Evolutionary conservation across 2,329 filamentous ascomycete genomes (phyloP).

Genomic region (Lasiodiplodia sp.): DNA sequence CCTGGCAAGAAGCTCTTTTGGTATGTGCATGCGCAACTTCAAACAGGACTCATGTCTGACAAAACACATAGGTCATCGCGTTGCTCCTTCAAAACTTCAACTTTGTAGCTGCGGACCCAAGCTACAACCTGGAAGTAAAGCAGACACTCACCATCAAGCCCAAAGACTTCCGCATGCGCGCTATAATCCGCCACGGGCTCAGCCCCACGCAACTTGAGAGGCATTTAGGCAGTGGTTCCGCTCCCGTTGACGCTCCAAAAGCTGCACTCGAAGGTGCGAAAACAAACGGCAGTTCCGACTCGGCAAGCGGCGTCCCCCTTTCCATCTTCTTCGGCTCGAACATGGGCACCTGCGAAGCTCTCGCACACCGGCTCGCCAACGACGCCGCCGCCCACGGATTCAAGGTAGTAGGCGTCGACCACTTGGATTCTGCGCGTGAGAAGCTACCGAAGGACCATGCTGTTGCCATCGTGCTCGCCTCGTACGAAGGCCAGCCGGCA

Average conservation of each 20-base stretch:
- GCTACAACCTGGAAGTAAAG: slow-evolving; percentile 54
- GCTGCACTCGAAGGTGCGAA: too few species aligned
- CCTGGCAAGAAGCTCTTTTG: slow-evolving; percentile 62
- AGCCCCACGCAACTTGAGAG: too few species aligned
- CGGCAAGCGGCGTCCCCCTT: slow-evolving; percentile 31
- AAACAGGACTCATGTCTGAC: neutral
- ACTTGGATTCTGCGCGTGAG: slow-evolving; percentile 45
- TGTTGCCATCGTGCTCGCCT: slow-evolving; percentile 49
- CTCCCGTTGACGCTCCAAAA: neutral
- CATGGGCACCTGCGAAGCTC: slow-evolving; percentile 51
- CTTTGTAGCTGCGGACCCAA: slow-evolving; percentile 51
- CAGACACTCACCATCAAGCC: slow-evolving; percentile 56
- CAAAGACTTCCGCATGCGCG: slow-evolving; percentile 47
- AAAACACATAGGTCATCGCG: slow-evolving; percentile 36
- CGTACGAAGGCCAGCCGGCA: slow-evolving; percentile 52
- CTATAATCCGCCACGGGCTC: too few species aligned
- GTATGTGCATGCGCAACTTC: slow-evolving; percentile 9
- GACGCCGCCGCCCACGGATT: slow-evolving; percentile 48
- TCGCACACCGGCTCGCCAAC: slow-evolving; percentile 47
- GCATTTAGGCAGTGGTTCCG: neutral
- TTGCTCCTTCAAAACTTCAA: slow-evolving; percentile 55
- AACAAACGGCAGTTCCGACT: too few species aligned
- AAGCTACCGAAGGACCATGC: slow-evolving; percentile 47
- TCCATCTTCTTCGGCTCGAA: slow-evolving; percentile 50
- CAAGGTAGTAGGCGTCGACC: slow-evolving; percentile 43